Evolutionary conservation across 1,284 basidiomycete genomes (phyloP), one percentile per base, ranked within the genome.

Genomic region (Fomitopsis schrenkii): DNA sequence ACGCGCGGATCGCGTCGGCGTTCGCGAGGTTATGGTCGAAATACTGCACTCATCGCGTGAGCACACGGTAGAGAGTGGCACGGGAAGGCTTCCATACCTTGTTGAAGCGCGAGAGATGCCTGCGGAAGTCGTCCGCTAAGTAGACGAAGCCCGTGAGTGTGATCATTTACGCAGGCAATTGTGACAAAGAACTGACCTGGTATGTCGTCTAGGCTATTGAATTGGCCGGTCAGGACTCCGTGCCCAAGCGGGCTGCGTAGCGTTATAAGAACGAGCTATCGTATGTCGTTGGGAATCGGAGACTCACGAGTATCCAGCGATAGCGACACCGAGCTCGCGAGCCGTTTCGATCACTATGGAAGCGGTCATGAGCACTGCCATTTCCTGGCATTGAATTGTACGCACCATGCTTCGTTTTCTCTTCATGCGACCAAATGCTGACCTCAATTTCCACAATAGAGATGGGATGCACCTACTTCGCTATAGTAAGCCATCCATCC

Each of bases 1-100:
- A 72, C 9, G 65, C 70, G 30, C 76, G 66, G 46, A 85, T 67
- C 22, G 68, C 70, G 36, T 84, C 76, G 2, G 85, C 83, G 17
- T 88, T 73, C 55, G 77, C 71, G 57, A 84, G 67, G 71, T 90
- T 89, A 63, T 82, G 74, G 48, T 78, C 74, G 61, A 86, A 80
- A 62, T 80, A 80, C 67, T 75, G 35, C 41, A 3, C 30, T 35
- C 8, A 15, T 22, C n/a, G 19, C 22, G 52, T 35, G 19, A 40
- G 22, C 35, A 36, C 1, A 14, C 14, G n/a, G 30, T 4, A 35
- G 1, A 26, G 14, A n/a, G 26, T 36, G 14, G 28, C 7, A 14
- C 33, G 12, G 30, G 26, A 42, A 8, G 35, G 12, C 15, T 10
- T 26, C 14, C 30, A 3, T 28, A 63, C 75, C 56, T 73, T 68